Evolutionary conservation across 2,329 filamentous ascomycete species (phyloP).

Genomic region (Madurella fahalii): DNA sequence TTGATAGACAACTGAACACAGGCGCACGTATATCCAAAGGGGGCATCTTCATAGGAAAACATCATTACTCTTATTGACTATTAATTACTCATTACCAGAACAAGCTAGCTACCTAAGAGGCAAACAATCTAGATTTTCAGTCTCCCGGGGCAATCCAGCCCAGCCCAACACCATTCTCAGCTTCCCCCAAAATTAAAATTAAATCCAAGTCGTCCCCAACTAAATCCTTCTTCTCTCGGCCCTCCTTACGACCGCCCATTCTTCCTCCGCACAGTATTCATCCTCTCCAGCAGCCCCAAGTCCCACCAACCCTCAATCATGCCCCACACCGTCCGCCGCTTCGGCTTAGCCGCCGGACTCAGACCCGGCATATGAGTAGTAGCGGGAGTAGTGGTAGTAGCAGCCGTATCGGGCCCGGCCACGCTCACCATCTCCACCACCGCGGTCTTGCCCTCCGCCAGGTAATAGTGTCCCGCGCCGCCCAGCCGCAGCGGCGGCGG

Average conservation of each 20-base stretch:
- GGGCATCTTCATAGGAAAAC: not conserved
- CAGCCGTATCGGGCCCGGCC: not conserved
- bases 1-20: too few relatives aligned
- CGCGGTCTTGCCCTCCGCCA: not conserved
- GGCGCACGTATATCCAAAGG: too few relatives aligned
- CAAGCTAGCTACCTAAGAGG: constrained; percentile 11
- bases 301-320: constrained; percentile 28
- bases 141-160: not conserved
- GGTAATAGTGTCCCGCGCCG: too few relatives aligned
- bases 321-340: constrained; percentile 22
- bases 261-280: constrained; percentile 26
- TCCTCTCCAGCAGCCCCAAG: constrained; percentile 26
- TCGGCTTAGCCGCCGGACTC: not conserved
- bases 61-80: not conserved
- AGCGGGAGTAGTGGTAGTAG: not conserved
- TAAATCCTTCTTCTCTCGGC: too few relatives aligned
- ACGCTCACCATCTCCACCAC: constrained; percentile 9
- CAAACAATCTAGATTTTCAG: constrained; percentile 9
- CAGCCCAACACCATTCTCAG: not conserved
- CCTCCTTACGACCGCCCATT: not conserved
- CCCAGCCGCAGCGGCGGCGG: too few relatives aligned
- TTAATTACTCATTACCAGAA: constrained; percentile 21
- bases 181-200: not conserved
- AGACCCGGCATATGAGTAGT: too few relatives aligned
- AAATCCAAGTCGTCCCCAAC: not conserved